Conservation (phyloP, 2,329 filamentous ascomycete genomes). For the Trichophyton mentagrophytes region DNA sequence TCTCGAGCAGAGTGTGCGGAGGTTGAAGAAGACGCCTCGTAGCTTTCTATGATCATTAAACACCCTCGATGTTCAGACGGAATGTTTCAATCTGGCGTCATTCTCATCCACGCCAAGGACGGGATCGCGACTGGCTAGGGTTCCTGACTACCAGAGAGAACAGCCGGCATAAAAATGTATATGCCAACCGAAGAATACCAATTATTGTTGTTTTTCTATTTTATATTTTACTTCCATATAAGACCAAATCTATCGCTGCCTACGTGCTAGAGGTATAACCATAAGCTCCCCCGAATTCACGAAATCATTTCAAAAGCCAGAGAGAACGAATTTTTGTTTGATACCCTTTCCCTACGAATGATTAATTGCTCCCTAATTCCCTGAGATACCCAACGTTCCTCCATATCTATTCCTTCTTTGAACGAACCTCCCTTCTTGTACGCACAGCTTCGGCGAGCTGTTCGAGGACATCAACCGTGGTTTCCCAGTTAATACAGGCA, state of each 20-base stretch:
- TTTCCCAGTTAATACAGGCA: slow-evolving; percentile 89
- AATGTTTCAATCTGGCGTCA: too few relatives aligned
- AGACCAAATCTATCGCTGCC: too few relatives aligned
- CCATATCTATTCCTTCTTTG: neutral
- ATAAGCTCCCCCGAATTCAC: too few relatives aligned
- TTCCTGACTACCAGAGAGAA: neutral
- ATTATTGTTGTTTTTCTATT: neutral
- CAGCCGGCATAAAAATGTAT: too few relatives aligned
- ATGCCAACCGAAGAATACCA: neutral
- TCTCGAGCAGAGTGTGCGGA: neutral
- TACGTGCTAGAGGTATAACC: too few relatives aligned
- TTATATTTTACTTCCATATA: neutral
- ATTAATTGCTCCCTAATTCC: neutral
- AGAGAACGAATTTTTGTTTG: too few relatives aligned
- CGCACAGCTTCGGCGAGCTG: slow-evolving; percentile 75
- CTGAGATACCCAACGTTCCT: too few relatives aligned
- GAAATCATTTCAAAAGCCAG: too few relatives aligned
- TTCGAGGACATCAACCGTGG: slow-evolving; percentile 67
- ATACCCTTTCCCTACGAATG: neutral
- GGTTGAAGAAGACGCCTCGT: neutral
- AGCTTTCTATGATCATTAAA: neutral
- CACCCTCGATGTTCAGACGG: neutral
- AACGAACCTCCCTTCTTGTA: slow-evolving; percentile 47
- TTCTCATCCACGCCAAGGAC: neutral
- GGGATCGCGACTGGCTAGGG: neutral